Percentiles rank a stretch among this genome's conserved stretches.
Evolutionary conservation across 1,284 basidiomycete species (phyloP).

Genomic region (Leccinum subspadiceum): DNA sequence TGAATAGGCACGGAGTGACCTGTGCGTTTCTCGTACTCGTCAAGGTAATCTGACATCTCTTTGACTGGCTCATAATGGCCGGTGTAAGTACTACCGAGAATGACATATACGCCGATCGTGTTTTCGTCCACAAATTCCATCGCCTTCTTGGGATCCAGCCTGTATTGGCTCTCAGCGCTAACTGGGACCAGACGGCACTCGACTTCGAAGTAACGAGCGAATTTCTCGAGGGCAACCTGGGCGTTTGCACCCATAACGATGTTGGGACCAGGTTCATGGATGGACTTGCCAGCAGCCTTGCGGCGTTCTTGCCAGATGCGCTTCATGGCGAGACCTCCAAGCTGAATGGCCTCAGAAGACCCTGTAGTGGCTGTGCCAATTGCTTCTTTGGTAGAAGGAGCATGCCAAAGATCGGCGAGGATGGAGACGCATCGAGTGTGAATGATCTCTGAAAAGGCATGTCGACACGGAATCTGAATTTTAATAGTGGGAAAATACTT

Average conservation of each 20-base stretch:
- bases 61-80: constrained; percentile 92
- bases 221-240: constrained; percentile 87
- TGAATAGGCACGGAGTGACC: constrained; percentile 85
- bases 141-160: constrained; percentile 80
- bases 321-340: constrained; percentile 94
- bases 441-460: constrained; percentile 50
- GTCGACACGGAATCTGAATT: constrained; percentile 1
- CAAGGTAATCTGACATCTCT: constrained; percentile 82
- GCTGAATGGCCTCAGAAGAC: constrained; percentile 90
- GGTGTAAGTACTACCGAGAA: constrained; percentile 87
- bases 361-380: constrained; percentile 94
- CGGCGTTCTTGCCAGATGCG: constrained; percentile 89
- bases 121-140: constrained; percentile 93
- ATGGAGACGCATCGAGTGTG: constrained; percentile 85
- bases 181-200: constrained; percentile 82
- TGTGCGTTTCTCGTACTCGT: constrained; percentile 82
- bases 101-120: constrained; percentile 82
- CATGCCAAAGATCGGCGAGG: constrained; percentile 92
- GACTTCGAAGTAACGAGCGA: constrained; percentile 90
- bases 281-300: constrained; percentile 83
- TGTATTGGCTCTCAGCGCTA: constrained; percentile 73
- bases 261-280: constrained; percentile 80
- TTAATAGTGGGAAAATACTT: constrained; percentile 20
- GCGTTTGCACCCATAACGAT: constrained; percentile 83
- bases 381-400: constrained; percentile 68